Evolutionary conservation across 352 stramenopile species (phyloP), one percentile per base, ranked within the genome.

Genomic region (Elongisporangium undulatum): DNA sequence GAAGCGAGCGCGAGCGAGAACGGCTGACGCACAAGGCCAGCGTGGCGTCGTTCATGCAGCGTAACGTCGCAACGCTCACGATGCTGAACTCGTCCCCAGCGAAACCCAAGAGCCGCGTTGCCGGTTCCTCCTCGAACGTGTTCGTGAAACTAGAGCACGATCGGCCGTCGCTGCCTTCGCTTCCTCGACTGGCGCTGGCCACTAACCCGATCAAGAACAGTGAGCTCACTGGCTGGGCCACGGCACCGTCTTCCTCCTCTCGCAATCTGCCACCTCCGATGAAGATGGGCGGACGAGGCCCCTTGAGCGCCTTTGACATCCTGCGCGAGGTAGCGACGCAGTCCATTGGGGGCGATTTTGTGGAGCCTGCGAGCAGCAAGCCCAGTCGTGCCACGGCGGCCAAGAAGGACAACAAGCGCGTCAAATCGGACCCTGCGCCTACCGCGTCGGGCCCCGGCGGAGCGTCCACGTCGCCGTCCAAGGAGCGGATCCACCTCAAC

Each of bases 241-340:
- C 29, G 29, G 29, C 29, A 15, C 29, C 29, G 29, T 41, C 29
- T 13, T 41, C 29, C 1, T 41, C 10, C 38, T 55, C 2, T 12
- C 53, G 24, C 48, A 50, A 17, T 62, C 41, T 20, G 49, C 24
- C 19, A 49, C 22, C 22, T 3, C 21, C 21, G 7, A n/a, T 3
- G 3, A 49, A 16, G 15, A 41, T 17, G 41, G 58, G 52, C 51
- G 52, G 57, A 15, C 60, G 70, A 22, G 64, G 71, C 24, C 20
- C 53, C 26, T 60, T 90, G n/a, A 94, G 82, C 39, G 81, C 83
- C 5, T 92, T 94, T 54, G 85, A 94, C 58, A 94, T 94, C 26
- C 61, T 94, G 22, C 79, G 82, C 10, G 77, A 89, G 72, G 85
- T 94, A n/a, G 85, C 83, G 51, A 74, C 75, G 22, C 77, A 92